These are phyloP conservation scores for Boletus fagicola DNA, from an alignment of 768 basidiomycete species.

Conservation along the genomic window DNA sequence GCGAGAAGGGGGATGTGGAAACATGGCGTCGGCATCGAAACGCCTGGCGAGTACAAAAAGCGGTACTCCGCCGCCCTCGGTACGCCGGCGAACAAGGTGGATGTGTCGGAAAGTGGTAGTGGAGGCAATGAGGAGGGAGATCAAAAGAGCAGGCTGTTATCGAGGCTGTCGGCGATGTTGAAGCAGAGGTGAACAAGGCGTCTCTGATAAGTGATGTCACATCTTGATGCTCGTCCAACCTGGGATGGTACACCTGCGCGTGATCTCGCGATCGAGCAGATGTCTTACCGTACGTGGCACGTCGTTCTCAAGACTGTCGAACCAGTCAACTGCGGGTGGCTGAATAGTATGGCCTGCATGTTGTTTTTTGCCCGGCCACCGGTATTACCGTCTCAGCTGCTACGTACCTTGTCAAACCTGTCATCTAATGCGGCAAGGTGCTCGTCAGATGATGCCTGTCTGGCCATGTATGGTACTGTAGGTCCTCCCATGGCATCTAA, in stretches of 20 bases:
- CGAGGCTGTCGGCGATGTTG: conserved; percentile 8
- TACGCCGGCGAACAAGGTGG: conserved; percentile 1
- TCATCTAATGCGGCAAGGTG: not conserved
- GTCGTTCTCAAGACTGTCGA: not conserved
- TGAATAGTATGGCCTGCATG: not conserved
- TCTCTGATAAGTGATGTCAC: not conserved
- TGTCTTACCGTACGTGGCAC: no score
- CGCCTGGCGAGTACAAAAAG: conserved; percentile 80
- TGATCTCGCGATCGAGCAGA: not conserved
- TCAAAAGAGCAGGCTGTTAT: conserved; percentile 3
- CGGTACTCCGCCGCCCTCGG: conserved; percentile 42
- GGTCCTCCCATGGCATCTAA: no score
- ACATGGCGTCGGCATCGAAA: conserved; percentile 51
- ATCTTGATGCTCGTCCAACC: not conserved
- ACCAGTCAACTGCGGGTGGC: not conserved
- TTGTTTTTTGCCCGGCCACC: no score
- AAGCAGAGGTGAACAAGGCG: not conserved
- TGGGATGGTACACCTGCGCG: not conserved
- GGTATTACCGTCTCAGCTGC: not conserved
- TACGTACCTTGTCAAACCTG: no score
- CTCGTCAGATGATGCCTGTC: not conserved
- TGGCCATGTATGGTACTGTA: not conserved
- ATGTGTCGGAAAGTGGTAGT: not conserved
- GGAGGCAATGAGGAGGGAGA: not conserved
- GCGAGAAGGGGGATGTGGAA: conserved; percentile 77